A percentile compares a stretch with the other conserved stretches of the same genome.
Conservation (phyloP, 1,139 yeast species). For the Pichia sp. region DNA sequence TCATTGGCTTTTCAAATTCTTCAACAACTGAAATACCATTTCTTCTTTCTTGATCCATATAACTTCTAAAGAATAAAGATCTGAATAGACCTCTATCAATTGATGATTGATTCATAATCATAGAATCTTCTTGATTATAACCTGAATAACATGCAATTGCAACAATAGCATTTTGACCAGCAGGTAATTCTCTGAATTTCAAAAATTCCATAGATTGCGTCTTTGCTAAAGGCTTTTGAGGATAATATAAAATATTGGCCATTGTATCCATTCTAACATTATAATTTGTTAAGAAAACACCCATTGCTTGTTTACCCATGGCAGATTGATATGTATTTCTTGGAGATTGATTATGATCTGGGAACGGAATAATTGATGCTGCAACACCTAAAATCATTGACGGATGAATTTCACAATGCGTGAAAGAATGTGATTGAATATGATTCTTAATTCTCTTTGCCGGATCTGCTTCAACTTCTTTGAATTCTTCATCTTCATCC, state of each 20-base stretch:
- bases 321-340: conserved; percentile 99
- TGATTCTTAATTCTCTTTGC: conserved; percentile 78
- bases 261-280: conserved; percentile 98
- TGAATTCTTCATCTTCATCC: conserved; percentile 41
- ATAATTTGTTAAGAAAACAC: conserved; percentile 95
- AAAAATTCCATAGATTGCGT: conserved; percentile 98
- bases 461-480: conserved; percentile 51
- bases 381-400: conserved; percentile 98
- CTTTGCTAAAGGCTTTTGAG: conserved; percentile 98
- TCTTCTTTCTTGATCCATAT: conserved; percentile 97
- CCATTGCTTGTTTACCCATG: conserved; percentile 99
- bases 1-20: conserved; percentile 91
- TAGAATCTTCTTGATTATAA: conserved; percentile 99
- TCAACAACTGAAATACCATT: conserved; percentile 97
- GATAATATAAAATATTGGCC: conserved; percentile 96
- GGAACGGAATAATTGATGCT: conserved; percentile 98
- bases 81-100: conserved; percentile 95
- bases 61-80: conserved; percentile 91
- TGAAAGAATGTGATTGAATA: conserved; percentile 61
- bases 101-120: conserved; percentile 98
- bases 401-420: conserved; percentile 99
- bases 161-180: conserved; percentile 98
- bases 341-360: conserved; percentile 98
- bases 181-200: conserved; percentile 96
- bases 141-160: conserved; percentile 98